Conservation (phyloP, 2,329 filamentous ascomycete species). For the Zymoseptoria tritici region DNA sequence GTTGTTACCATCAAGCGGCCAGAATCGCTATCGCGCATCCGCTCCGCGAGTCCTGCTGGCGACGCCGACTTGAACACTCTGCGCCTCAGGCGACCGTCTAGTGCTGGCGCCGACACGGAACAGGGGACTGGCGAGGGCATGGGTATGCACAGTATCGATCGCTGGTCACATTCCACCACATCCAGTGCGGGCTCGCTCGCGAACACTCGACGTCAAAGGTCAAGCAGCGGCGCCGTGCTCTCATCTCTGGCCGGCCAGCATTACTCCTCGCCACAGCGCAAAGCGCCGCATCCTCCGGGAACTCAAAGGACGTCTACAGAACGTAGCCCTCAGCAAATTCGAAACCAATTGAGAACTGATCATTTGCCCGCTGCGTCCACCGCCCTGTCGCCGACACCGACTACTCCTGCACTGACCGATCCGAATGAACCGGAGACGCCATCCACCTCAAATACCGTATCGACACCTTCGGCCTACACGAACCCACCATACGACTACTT, state of each 20-base stretch:
- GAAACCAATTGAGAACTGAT: constrained; percentile 20
- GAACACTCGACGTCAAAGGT: constrained; percentile 32
- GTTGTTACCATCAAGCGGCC: constrained; percentile 36
- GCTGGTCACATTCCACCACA: constrained; percentile 52
- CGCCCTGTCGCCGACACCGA: constrained; percentile 28
- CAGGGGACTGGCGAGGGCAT: constrained; percentile 30
- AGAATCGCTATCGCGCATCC: constrained; percentile 26
- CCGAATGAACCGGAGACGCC: constrained; percentile 27
- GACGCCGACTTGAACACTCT: constrained; percentile 19
- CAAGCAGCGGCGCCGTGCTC: constrained; percentile 31
- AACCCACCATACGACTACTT: constrained; percentile 24
- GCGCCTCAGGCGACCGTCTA: constrained; percentile 16
- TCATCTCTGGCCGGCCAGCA: constrained; percentile 30
- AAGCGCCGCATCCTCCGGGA: background rate
- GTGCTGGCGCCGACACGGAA: background rate
- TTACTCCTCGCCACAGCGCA: constrained; percentile 10
- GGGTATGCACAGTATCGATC: constrained; percentile 45
- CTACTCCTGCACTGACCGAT: constrained; percentile 22
- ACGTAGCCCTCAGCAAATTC: constrained; percentile 21
- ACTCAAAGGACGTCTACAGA: constrained; percentile 9
- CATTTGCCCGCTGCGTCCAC: constrained; percentile 16
- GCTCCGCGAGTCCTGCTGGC: constrained; percentile 20
- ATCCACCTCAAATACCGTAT: constrained; percentile 27
- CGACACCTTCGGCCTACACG: constrained; percentile 21
- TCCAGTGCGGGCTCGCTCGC: constrained; percentile 39